Conservation (phyloP, 2,329 filamentous ascomycete genomes). For the Aspergillaceae sp. region DNA sequence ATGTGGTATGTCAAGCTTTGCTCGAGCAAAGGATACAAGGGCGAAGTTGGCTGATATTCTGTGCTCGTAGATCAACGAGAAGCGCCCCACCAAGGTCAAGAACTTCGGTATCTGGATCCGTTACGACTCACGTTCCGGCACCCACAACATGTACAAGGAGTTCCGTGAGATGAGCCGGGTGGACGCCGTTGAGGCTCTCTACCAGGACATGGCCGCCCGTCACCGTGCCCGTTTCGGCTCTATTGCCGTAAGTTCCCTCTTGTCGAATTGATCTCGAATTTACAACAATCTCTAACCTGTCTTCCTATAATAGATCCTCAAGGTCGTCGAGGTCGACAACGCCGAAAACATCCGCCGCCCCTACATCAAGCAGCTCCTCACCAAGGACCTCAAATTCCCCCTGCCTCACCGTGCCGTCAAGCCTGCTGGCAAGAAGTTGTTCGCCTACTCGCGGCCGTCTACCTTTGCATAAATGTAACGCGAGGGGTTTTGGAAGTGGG, state of each 20-base stretch:
- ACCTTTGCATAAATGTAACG: conserved; percentile 81
- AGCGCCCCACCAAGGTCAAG: conserved; percentile 99
- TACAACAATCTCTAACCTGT: neutral
- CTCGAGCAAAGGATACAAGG: neutral
- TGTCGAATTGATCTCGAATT: neutral
- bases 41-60: conserved; percentile 9
- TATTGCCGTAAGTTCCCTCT: conserved; percentile 71
- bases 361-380: conserved; percentile 97
- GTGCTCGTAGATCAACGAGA: conserved; percentile 74
- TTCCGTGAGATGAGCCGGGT: conserved; percentile 97
- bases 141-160: conserved; percentile 99
- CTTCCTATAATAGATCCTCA: conserved; percentile 65
- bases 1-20: conserved; percentile 60
- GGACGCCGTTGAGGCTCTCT: conserved; percentile 91
- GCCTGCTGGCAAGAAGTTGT: conserved; percentile 78
- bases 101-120: conserved; percentile 99
- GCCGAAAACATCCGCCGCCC: conserved; percentile 89
- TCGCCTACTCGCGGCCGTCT: conserved; percentile 83
- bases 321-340: conserved; percentile 96
- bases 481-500: conserved; percentile 27
- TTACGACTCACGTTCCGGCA: conserved; percentile 98
- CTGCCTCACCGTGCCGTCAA: conserved; percentile 92
- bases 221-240: conserved; percentile 97
- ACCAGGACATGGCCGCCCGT: conserved; percentile 99
- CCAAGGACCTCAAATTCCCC: conserved; percentile 95